Conservation (phyloP, 1,139 yeast species). For the Taphrina sp. region DNA sequence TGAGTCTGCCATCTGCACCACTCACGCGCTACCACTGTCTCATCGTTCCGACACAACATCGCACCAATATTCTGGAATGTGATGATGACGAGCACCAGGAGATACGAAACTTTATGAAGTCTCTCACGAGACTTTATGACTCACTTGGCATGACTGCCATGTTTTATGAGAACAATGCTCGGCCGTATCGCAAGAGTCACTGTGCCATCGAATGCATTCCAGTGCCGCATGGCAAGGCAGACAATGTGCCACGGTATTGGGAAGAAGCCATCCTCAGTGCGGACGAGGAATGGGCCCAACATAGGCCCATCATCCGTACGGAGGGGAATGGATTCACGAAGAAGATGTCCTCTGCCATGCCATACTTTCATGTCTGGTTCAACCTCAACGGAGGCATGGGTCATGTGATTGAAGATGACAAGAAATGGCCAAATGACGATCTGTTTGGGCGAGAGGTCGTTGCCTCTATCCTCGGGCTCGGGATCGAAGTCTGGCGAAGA, state of each 20-base stretch:
- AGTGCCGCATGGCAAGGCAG: conserved; percentile 43
- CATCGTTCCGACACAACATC: conserved; percentile 51
- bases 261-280: conserved; percentile 47
- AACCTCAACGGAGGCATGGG: conserved; percentile 52
- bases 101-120: conserved; percentile 50
- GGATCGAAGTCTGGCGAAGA: conserved; percentile 43
- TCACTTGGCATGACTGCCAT: conserved; percentile 46
- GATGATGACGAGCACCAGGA: conserved; percentile 52
- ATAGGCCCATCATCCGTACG: conserved; percentile 45
- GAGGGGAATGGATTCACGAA: conserved; percentile 45
- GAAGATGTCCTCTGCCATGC: conserved; percentile 51
- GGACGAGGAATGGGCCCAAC: conserved; percentile 49
- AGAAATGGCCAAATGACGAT: conserved; percentile 51
- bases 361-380: conserved; percentile 55
- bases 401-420: conserved; percentile 51
- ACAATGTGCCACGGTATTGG: conserved; percentile 48
- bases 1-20: conserved; percentile 46
- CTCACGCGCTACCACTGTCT: conserved; percentile 44
- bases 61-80: conserved; percentile 48
- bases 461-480: conserved; percentile 49
- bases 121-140: conserved; percentile 48
- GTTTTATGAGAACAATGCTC: conserved; percentile 51
- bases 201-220: conserved; percentile 51
- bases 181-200: conserved; percentile 44
- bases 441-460: conserved; percentile 50